Evolutionary conservation across 129 eudicot genomes (phyloP).

Genomic region (Daucus carota): DNA sequence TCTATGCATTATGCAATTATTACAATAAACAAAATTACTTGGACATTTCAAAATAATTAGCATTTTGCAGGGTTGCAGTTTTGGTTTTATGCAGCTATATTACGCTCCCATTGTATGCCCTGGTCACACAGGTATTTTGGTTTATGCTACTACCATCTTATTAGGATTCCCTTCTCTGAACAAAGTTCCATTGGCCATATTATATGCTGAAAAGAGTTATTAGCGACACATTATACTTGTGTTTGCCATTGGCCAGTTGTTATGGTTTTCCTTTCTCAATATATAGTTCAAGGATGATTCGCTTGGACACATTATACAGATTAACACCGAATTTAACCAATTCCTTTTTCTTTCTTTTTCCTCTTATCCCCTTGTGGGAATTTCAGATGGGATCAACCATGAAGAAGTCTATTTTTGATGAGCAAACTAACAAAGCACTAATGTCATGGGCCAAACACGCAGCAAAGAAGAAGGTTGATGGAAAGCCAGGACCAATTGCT

Average conservation of each 20-base stretch:
- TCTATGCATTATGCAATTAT: neutral
- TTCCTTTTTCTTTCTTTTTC: neutral
- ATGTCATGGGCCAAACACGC: constrained; percentile 77
- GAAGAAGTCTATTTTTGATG: constrained; percentile 86
- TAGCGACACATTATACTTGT: too few species aligned
- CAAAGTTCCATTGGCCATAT: neutral
- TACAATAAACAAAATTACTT: neutral
- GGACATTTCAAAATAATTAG: neutral
- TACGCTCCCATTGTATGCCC: constrained; percentile 91
- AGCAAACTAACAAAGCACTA: constrained; percentile 74
- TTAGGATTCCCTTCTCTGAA: neutral
- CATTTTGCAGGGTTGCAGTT: constrained; percentile 43
- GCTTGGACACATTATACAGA: neutral
- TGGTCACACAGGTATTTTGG: constrained; percentile 77
- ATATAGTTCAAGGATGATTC: neutral
- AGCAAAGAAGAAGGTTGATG: constrained; percentile 25
- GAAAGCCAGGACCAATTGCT: constrained; percentile 14
- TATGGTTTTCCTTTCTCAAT: neutral
- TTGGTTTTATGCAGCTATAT: constrained; percentile 79
- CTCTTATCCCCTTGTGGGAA: neutral
- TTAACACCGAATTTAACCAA: neutral
- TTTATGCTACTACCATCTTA: neutral
- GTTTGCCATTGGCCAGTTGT: too few species aligned
- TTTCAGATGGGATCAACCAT: constrained; percentile 92
- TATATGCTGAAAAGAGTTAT: neutral